These are phyloP conservation scores for Saturnispora serradocipensis DNA, from an alignment of 805 yeast species.

Conservation along the genomic window DNA sequence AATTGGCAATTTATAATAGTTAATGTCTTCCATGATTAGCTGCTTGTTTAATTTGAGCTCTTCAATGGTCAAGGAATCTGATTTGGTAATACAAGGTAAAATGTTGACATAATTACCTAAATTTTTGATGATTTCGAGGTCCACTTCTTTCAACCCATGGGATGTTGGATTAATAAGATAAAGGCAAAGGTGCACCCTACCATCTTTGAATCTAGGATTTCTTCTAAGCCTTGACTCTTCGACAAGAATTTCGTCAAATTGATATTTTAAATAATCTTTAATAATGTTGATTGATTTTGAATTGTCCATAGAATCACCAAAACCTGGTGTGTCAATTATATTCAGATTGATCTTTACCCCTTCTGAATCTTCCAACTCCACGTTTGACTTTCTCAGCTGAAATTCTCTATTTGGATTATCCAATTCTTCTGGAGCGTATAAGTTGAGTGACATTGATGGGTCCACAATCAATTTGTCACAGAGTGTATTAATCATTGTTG, in stretches of 20 bases:
- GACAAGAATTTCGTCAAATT: conserved; percentile 71
- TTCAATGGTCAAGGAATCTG: conserved; percentile 64
- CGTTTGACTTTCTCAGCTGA: conserved; percentile 66
- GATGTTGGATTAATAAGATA: conserved; percentile 67
- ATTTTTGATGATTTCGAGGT: conserved; percentile 59
- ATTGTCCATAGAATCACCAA: conserved; percentile 68
- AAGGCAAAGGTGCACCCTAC: conserved; percentile 69
- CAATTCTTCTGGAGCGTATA: conserved; percentile 38
- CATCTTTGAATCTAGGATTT: conserved; percentile 79
- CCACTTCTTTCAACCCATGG: conserved; percentile 62
- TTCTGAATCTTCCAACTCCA: conserved; percentile 79
- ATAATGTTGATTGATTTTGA: conserved; percentile 56
- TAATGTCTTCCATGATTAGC: conserved; percentile 69
- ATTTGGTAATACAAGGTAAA: conserved; percentile 72
- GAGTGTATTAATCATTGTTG: conserved; percentile 85
- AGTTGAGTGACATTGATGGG: conserved; percentile 42
- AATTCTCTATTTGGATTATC: conserved; percentile 40
- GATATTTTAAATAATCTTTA: conserved; percentile 73
- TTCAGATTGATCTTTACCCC: conserved; percentile 73
- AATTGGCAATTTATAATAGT: conserved; percentile 58
- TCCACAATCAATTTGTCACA: conserved; percentile 86
- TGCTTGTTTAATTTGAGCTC: conserved; percentile 68
- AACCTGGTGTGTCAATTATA: conserved; percentile 76
- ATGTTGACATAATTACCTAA: conserved; percentile 70
- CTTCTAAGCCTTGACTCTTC: conserved; percentile 77